A percentile compares a stretch with the other conserved stretches of the same genome.
Evolutionary conservation across 164 flowering plant genomes (phyloP).

Genomic region (Vitis amurensis): DNA sequence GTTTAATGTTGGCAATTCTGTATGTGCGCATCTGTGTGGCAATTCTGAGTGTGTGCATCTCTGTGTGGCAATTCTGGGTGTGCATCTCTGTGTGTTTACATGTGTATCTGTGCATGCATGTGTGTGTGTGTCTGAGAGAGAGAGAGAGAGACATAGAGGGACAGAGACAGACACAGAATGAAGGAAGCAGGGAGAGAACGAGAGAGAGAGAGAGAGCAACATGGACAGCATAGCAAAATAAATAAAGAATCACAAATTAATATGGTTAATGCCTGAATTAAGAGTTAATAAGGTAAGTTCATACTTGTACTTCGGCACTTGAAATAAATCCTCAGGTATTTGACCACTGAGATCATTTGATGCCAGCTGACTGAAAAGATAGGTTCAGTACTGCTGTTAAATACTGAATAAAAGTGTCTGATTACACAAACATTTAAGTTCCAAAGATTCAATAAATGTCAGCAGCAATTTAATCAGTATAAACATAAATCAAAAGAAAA

Average conservation of each 20-base stretch:
- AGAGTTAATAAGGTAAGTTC: slow-evolving; percentile 6
- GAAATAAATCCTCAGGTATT: slow-evolving; percentile 62
- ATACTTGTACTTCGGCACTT: slow-evolving; percentile 72
- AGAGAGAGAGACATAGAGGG: neutral
- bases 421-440: neutral
- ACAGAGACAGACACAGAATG: too few species aligned
- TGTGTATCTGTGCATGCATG: neutral
- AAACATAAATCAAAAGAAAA: too few species aligned
- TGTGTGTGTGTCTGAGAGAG: neutral
- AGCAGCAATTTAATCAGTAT: too few species aligned
- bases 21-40: neutral
- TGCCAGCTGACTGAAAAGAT: slow-evolving; percentile 67
- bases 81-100: too few species aligned
- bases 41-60: neutral
- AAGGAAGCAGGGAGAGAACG: too few species aligned
- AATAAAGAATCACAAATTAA: neutral
- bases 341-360: slow-evolving; percentile 73
- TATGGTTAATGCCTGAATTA: neutral
- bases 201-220: too few species aligned
- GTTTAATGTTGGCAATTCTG: neutral
- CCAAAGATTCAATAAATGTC: too few species aligned
- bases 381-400: neutral
- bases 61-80: neutral
- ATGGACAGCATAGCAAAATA: neutral
- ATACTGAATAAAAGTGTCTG: neutral